Base-by-base conservation (phyloP, 805 yeast species). In the Myxozyma mucilagina region DNA sequence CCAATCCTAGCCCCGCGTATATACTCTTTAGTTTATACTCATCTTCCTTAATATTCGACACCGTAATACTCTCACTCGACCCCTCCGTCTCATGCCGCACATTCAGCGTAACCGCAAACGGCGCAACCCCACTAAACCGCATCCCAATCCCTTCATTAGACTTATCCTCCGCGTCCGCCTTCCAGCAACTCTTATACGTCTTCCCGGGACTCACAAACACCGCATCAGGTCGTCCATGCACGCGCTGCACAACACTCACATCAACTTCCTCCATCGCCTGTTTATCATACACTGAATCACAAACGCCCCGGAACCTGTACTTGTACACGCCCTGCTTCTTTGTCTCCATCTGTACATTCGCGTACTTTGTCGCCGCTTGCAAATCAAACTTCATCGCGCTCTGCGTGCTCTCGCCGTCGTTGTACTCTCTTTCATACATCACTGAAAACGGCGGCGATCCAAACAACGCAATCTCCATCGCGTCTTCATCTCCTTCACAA, bases 11-110 rank as follows among this genome's bases (percentile, higher is more conserved):
- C 2, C 80, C 78, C 41, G 80, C 78, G 67, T 84, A 83, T 4
- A 85, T 64, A 57, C 78, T 78, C 49, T 75, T 65, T 54, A 80
- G 73, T 31, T 78, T 71, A 58, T 81, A 75, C 1, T 67, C 60
- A 3, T 70, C 68, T 0, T 77, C 67, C 11, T 76, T 71, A 24
- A 87, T 74, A 39, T 81, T 75, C 1, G 76, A 74, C 16, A 87
- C 66, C 0, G 75, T 74, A 34, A 84, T 64, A 24, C 75, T 74
- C 54, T 83, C 85, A 1, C 80, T 72, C 60, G 79, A 79, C 36
- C 87, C 86, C 1, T 84, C 80, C 44, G 80, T 78, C 56, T 84
- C 90, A 66, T 87, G 88, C 59, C 79, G 80, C 13, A 91, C 73
- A 42, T 80, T 78, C 43, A 89, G 78, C 0, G 83, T 79, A 38